Percentiles rank a stretch among this genome's conserved stretches.
Conservation (phyloP, 148 eudicot genomes). For the Fagopyrum tataricum region DNA sequence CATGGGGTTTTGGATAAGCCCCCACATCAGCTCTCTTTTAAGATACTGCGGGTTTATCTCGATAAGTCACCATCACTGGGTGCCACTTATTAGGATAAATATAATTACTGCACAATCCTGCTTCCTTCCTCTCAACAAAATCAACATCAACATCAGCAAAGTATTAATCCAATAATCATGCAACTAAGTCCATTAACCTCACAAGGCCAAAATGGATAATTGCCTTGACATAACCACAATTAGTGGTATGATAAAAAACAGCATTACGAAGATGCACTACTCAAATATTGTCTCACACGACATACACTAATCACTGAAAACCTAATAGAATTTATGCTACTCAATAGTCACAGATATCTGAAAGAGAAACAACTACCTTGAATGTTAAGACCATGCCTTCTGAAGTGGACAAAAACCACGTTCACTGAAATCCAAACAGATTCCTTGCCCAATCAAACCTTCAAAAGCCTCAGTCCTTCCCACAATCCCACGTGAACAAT, state of each 20-base stretch:
- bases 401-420: not conserved
- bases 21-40: not conserved
- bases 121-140: not conserved
- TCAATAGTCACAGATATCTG: not conserved
- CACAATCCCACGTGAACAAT: not conserved
- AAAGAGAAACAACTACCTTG: not conserved
- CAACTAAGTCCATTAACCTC: too few relatives aligned
- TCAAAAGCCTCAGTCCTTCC: not conserved
- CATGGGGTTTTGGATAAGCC: not conserved
- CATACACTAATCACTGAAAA: not conserved
- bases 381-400: not conserved
- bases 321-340: not conserved
- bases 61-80: not conserved
- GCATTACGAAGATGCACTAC: not conserved
- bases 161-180: not conserved
- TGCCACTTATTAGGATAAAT: not conserved
- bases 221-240: too few relatives aligned
- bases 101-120: not conserved
- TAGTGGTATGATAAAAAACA: not conserved
- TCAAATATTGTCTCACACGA: not conserved
- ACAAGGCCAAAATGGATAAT: too few relatives aligned
- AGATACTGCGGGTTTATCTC: not conserved
- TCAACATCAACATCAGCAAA: not conserved
- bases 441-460: not conserved
- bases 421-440: not conserved